Percentiles rank a stretch among this genome's conserved stretches.
Evolutionary conservation across 805 yeast species (phyloP).

Genomic region (Komagataella kurtzmanii): DNA sequence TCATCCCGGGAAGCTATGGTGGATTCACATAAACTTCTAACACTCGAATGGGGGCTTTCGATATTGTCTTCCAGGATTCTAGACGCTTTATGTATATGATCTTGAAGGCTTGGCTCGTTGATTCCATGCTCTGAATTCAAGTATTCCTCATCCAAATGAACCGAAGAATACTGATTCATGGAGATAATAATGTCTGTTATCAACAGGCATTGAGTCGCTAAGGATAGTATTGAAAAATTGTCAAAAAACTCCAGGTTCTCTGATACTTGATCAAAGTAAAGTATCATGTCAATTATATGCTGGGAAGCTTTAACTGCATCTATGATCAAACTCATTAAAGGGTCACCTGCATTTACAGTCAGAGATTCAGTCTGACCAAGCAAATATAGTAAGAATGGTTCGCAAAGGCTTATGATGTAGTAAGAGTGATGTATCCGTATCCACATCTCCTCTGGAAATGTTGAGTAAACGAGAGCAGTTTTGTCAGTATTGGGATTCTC

Average conservation of each 20-base stretch:
- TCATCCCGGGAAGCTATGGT: neutral
- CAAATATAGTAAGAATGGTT: neutral
- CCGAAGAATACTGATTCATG: neutral
- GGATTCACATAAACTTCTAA: neutral
- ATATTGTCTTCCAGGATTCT: no score
- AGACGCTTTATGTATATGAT: neutral
- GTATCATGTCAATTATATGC: neutral
- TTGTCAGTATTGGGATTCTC: neutral
- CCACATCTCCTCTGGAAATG: neutral
- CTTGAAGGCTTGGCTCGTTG: neutral
- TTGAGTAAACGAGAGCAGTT: neutral
- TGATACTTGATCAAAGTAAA: neutral
- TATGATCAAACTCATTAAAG: neutral
- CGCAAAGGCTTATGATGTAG: neutral
- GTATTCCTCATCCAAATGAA: neutral
- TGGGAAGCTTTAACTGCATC: neutral
- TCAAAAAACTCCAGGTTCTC: neutral
- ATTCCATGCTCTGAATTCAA: neutral
- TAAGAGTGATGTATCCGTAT: neutral
- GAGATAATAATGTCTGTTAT: slow-evolving; percentile 1
- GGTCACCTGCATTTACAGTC: neutral
- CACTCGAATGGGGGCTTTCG: neutral
- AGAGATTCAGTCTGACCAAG: neutral
- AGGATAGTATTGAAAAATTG: neutral
- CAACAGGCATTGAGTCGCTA: neutral